These are phyloP conservation scores for Lentinus brumalis DNA, from an alignment of 768 basidiomycete genomes.

Conservation along the genomic window DNA sequence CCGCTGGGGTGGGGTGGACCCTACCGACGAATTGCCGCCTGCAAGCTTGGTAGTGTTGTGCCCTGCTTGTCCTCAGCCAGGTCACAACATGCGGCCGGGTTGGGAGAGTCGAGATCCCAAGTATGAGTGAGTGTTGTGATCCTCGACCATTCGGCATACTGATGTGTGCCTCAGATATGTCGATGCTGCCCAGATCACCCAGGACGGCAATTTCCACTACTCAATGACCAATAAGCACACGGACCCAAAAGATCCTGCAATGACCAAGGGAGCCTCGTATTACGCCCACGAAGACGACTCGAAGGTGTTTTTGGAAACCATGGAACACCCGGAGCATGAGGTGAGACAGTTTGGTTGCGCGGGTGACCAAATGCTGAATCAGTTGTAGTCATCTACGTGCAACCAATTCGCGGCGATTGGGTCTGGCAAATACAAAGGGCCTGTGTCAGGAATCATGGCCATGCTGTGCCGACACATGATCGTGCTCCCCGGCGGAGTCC, in stretches of 20 bases:
- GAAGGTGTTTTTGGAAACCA: too few species aligned
- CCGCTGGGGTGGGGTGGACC: not conserved
- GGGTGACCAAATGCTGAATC: too few species aligned
- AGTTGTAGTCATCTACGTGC: too few species aligned
- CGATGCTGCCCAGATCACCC: constrained; percentile 8
- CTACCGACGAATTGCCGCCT: not conserved
- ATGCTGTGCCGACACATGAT: too few species aligned
- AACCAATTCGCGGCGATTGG: too few species aligned
- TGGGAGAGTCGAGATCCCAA: too few species aligned
- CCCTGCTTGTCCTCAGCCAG: constrained; percentile 29
- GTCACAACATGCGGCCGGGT: constrained; percentile 21
- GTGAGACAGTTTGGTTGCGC: too few species aligned
- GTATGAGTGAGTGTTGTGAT: not conserved
- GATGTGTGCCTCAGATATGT: too few species aligned
- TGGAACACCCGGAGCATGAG: too few species aligned
- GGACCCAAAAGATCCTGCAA: constrained; percentile 14
- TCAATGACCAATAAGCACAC: constrained; percentile 11
- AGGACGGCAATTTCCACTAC: constrained; percentile 21
- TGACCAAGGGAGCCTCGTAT: constrained; percentile 16
- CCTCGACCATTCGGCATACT: not conserved
- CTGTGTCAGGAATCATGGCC: too few species aligned
- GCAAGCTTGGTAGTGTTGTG: constrained; percentile 24
- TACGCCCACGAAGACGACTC: constrained; percentile 15
- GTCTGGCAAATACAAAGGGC: too few species aligned
- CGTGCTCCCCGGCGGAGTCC: too few species aligned